Evolutionary conservation across 225 moss, liverwort and hornwort species (phyloP).

Genomic region (Bryum argenteum): DNA sequence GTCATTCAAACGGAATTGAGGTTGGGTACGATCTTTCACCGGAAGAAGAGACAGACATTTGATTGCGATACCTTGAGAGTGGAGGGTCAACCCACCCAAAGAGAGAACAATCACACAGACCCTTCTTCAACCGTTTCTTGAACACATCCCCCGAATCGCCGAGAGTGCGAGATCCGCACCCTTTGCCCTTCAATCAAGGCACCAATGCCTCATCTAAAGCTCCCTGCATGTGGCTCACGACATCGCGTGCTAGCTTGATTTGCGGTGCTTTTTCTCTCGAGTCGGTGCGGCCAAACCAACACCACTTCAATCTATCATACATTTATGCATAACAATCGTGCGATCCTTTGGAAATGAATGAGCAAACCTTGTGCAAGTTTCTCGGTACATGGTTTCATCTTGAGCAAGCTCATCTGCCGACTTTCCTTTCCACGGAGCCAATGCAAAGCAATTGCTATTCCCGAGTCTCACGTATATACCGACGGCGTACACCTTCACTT

Average conservation of each 20-base stretch:
- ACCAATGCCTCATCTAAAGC: background rate
- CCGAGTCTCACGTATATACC: background rate
- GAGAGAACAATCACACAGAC: background rate
- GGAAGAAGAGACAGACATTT: background rate
- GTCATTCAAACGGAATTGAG: too few relatives aligned
- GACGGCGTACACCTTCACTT: background rate
- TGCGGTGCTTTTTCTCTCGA: background rate
- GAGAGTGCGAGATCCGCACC: background rate
- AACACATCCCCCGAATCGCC: background rate
- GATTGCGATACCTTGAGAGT: background rate
- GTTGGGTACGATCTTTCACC: background rate
- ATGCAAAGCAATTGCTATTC: background rate
- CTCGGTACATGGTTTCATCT: background rate
- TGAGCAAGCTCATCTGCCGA: background rate
- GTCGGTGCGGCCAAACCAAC: background rate
- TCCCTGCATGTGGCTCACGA: background rate
- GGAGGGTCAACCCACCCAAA: background rate
- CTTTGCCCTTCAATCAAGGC: background rate
- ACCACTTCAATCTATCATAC: background rate
- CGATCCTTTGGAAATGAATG: background rate
- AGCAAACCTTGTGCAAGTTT: background rate
- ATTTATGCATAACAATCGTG: background rate
- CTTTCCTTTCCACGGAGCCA: background rate
- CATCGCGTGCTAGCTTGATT: background rate
- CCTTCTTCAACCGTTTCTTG: background rate